phyloP scores from a whole-genome alignment of 2,329 filamentous ascomycete genomes.

The Microcyclosporella mali region DNA sequence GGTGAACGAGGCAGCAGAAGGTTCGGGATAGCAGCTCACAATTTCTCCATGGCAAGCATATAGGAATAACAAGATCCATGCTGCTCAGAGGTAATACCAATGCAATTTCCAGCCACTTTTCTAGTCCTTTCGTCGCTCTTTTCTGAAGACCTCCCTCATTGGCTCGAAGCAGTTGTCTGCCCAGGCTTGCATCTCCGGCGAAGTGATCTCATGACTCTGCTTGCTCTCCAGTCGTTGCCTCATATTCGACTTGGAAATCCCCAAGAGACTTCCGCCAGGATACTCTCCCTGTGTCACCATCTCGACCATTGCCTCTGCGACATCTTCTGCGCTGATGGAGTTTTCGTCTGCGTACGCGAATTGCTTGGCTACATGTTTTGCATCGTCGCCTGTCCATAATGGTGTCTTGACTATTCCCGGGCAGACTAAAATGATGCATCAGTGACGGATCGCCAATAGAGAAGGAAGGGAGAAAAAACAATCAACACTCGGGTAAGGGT shows the following conservation, averaged over 20 bases:
- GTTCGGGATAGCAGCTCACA: too few species aligned
- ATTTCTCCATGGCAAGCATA: too few species aligned
- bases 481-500: too few species aligned
- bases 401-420: constrained; percentile 30
- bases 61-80: too few species aligned
- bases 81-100: too few species aligned
- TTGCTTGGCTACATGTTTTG: constrained; percentile 14
- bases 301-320: constrained; percentile 26
- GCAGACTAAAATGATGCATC: constrained; percentile 18
- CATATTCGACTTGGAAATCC: constrained; percentile 5
- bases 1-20: not conserved
- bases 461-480: too few species aligned
- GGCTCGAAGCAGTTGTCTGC: constrained; percentile 15
- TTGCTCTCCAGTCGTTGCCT: constrained; percentile 12
- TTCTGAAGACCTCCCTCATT: constrained; percentile 14
- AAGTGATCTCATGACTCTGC: constrained; percentile 1
- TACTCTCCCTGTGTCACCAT: constrained; percentile 18
- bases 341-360: constrained; percentile 14
- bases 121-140: constrained; percentile 1
- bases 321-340: constrained; percentile 20
- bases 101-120: not conserved
- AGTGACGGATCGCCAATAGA: too few species aligned
- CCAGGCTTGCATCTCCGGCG: constrained; percentile 10
- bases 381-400: constrained; percentile 23
- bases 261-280: constrained; percentile 7